Evolutionary conservation across 106 monocot species (phyloP).

Genomic region (Acanthochlamys bracteata): DNA sequence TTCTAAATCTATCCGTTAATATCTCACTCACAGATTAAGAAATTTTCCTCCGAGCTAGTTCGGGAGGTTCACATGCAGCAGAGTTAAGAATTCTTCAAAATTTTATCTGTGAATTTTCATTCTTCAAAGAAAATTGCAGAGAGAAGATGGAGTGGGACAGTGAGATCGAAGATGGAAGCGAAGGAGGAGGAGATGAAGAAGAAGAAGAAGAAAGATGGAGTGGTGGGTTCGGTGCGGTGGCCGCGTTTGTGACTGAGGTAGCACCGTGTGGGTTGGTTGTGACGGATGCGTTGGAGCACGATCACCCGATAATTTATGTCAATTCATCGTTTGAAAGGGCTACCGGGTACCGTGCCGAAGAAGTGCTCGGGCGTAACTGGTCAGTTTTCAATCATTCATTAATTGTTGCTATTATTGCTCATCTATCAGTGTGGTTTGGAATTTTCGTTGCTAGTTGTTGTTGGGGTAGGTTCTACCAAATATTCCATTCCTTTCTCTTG

Average conservation of each 20-base stretch:
- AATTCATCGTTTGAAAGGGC: constrained; percentile 79
- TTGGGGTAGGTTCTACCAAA: no score
- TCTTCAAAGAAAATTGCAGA: no score
- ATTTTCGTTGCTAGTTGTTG: no score
- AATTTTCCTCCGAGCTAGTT: no score
- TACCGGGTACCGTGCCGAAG: constrained; percentile 83
- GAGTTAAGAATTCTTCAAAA: no score
- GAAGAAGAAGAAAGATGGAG: constrained; percentile 12
- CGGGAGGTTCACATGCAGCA: no score
- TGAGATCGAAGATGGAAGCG: constrained; percentile 12
- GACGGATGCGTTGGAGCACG: constrained; percentile 75
- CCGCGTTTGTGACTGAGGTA: no score
- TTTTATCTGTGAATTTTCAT: no score
- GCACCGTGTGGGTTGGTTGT: constrained; percentile 76
- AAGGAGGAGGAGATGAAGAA: background rate
- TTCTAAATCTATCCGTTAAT: no score
- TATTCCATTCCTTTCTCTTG: no score
- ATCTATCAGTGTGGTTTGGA: background rate
- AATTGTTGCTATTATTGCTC: background rate
- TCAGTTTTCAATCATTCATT: no score
- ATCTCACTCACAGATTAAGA: no score
- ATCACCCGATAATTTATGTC: constrained; percentile 78
- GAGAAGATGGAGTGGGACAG: background rate
- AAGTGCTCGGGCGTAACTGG: constrained; percentile 94
- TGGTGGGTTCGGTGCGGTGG: background rate